Evolutionary conservation across 2,329 filamentous ascomycete species (phyloP), one percentile per base, ranked within the genome.

Genomic region (Aureobasidium pullulans): DNA sequence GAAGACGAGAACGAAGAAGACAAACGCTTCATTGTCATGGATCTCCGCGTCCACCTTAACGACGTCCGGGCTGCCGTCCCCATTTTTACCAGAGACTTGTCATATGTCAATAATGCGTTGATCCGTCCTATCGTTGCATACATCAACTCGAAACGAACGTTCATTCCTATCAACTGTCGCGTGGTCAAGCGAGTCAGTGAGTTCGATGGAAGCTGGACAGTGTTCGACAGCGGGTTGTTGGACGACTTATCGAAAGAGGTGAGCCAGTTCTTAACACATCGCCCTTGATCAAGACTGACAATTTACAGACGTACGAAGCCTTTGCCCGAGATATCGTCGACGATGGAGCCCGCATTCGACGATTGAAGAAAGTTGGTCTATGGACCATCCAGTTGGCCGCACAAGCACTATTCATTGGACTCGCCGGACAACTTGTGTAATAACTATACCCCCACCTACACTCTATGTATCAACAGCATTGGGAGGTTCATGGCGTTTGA

Each of bases 121-220:
- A 90, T 97, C 37, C 85, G 94, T 4, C 94, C 94, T 15, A 99
- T 99, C 62, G 92, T 99, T 42, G 94, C 94, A 6, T 99, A 97
- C 72, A 97, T 99, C 75, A 99, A 99, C 74, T 89, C 90, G 43
- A 90, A 91, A 71, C 87, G 87, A 69, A 96, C 93, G 0, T 97
- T 96, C 69, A 97, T 99, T 44, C 94, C 94, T 29, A 90, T 99
- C 67, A 89, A 87, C 66, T 97, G 94, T 75, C 88, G 93, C 62
- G 89, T 99, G 50, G 90, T 97, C 64, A 99, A 99, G 77, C 85
- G 86, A 6, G 82, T 86, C 16, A 82, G 82, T 61, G 94, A 99
- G 71, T 99, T 99, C 69, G 90, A 97, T 71, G 94, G 94, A 36
- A 89, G 88, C 66, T 97, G 94, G 94, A 93, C 92, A 3, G 81